phyloP scores from a whole-genome alignment of 2,329 filamentous ascomycete species.

The Xylariaceae sp. region DNA sequence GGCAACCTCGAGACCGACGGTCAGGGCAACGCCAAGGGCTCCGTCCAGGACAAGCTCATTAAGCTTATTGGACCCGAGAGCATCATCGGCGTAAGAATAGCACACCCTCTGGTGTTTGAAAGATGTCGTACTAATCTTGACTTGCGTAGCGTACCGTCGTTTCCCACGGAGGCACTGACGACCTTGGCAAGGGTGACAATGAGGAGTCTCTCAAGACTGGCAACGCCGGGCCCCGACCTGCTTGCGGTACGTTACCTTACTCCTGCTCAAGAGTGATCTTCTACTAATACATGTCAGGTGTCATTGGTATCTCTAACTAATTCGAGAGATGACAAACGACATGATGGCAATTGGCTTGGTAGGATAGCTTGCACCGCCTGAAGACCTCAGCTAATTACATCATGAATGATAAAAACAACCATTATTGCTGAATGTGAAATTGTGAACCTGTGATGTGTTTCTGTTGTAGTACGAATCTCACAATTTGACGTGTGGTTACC shows the following conservation, averaged over 20 bases:
- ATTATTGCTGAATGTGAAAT: too few relatives aligned
- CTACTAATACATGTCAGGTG: conserved; percentile 47
- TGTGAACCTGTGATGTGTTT: too few relatives aligned
- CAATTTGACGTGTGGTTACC: too few relatives aligned
- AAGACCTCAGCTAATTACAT: too few relatives aligned
- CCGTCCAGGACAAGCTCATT: conserved; percentile 73
- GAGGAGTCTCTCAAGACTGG: conserved; percentile 98
- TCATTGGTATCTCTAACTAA: conserved; percentile 84
- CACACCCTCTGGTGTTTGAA: neutral
- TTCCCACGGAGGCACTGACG: conserved; percentile 90
- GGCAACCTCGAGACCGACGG: conserved; percentile 96
- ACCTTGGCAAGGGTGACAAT: conserved; percentile 87
- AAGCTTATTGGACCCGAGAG: conserved; percentile 96
- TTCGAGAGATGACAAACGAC: conserved; percentile 5
- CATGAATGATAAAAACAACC: too few relatives aligned
- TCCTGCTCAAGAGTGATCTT: conserved; percentile 6
- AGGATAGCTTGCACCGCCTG: too few relatives aligned
- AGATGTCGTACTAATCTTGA: conserved; percentile 21
- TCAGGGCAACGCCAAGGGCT: conserved; percentile 85
- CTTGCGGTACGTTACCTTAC: conserved; percentile 67
- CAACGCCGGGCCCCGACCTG: conserved; percentile 88
- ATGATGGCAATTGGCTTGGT: too few relatives aligned
- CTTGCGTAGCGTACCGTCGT: conserved; percentile 77
- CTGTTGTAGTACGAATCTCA: too few relatives aligned
- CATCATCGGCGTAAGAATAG: conserved; percentile 78